Base-by-base conservation (phyloP, 495 filamentous ascomycete genomes). In the Thermochaetoides thermophila region DNA sequence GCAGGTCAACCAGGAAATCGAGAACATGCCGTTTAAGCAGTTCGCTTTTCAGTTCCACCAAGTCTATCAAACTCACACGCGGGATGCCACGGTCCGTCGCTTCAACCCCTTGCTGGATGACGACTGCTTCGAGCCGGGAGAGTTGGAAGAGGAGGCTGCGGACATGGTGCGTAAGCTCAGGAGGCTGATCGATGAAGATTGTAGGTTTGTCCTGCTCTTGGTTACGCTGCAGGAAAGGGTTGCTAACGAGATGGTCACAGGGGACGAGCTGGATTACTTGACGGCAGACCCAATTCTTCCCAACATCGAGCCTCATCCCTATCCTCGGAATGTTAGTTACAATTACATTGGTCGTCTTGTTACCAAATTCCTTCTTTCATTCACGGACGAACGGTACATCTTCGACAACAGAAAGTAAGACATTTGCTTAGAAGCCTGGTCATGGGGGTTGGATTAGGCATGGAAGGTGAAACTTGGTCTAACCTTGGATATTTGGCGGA, bases 1-100 rank as follows among this genome's bases (percentile, higher is more conserved):
- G 15, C 43, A 45, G 2, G 42, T 61, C 15, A 66, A 62, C 42
- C 22, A 42, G 20, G 55, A 60, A 31, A 49, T 70, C 17, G 65
- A 70, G 27, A 64, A 68, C 35, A 44, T 64, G 42, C 64, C 65
- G 3, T 70, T 69, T 37, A 56, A 56, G 32, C 61, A 66, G 53
- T 64, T 65, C 35, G 63, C 56, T 8, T 61, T 61, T 31, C 60
- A 66, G 38, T 70, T 70, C 37, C 66, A 70, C 43, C 60, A 67
- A 37, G 57, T 68, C 27, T 70, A 69, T 36, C 59, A 62, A 50
- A 63, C 64, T 11, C 59, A 64, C 29, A 52, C 46, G 30, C 45
- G 59, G 20, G 63, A 68, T 29, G 52, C 51, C 0, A 50, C 47
- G 13, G 39, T 48, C 8, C 53, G 54, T 45, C 50, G 57, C 17